A percentile compares a stretch with the other conserved stretches of the same genome.
These are phyloP conservation scores for Salicornia ramosissima DNA, from an alignment of 148 eudicot species.

Conservation along the genomic window DNA sequence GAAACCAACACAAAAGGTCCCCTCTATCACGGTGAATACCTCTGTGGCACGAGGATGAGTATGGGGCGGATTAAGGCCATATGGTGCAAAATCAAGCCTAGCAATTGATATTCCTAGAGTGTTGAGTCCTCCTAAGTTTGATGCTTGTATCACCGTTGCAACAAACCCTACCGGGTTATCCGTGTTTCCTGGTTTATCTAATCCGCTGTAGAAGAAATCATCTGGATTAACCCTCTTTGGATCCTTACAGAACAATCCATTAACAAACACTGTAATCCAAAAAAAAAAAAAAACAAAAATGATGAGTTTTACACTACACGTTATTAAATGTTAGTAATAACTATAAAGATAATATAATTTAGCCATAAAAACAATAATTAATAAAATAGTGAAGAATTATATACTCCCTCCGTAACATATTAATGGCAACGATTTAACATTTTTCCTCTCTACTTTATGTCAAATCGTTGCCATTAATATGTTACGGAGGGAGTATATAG, in stretches of 20 bases:
- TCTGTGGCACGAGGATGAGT: slow-evolving; percentile 27
- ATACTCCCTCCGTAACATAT: too few species aligned
- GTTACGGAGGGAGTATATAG: background rate
- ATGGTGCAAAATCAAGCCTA: slow-evolving; percentile 21
- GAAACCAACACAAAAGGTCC: slow-evolving; percentile 26
- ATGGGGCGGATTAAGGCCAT: slow-evolving; percentile 25
- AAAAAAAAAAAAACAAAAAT: background rate
- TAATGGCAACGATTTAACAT: too few species aligned
- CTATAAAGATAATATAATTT: background rate
- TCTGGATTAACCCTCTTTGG: slow-evolving; percentile 15
- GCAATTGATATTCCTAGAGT: slow-evolving; percentile 22
- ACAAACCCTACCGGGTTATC: slow-evolving; percentile 12
- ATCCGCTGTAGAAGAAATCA: slow-evolving; percentile 22
- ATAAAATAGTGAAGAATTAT: background rate
- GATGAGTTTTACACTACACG: too few species aligned
- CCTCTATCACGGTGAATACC: slow-evolving; percentile 28
- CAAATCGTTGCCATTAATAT: too few species aligned
- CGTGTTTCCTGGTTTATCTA: slow-evolving; percentile 10
- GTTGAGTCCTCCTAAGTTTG: slow-evolving; percentile 22
- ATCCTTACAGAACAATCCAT: slow-evolving; percentile 23
- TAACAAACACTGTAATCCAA: slow-evolving; percentile 19
- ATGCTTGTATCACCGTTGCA: slow-evolving; percentile 13
- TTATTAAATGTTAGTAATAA: background rate
- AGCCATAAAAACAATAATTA: background rate
- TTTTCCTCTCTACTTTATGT: too few species aligned